Evolutionary conservation across 1,284 basidiomycete species (phyloP), one percentile per base, ranked within the genome.

Genomic region (Ganoderma leucocontextum): DNA sequence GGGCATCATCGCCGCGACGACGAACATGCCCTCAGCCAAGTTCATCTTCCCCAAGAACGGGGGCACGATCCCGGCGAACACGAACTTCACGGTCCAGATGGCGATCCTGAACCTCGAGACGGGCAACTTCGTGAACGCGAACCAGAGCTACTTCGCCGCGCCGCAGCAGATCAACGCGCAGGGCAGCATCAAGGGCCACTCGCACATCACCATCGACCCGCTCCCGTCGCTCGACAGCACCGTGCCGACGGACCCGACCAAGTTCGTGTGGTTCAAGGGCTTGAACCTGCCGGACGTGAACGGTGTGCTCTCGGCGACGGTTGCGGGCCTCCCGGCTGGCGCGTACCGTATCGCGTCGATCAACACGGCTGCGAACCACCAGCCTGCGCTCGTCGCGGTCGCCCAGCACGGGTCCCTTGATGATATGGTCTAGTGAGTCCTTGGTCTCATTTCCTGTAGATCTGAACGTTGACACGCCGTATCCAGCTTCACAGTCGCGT

Each of bases 261-360:
- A 79, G 61, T 89, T 89, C 75, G 85, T 82, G 7, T 91, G 92
- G 80, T 92, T 93, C 88, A 89, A 91, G 82, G 87, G 88, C 67
- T 74, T 89, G 65, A 86, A 89, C 75, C 81, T 75, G 29, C 77
- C 81, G 12, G 88, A 85, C 35, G 73, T 73, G 60, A 83, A 84
- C 47, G 87, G 87, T 41, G 75, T 87, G 4, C 79, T 89, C 22
- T 82, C 82, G 41, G 84, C 85, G 39, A 81, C 82, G 60, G 87
- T 92, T 42, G 80, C 84, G 0, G 79, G 79, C 25, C 64, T 79
- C 91, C 22, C 84, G 86, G 85, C 84, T 60, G 89, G 89, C 60
- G 80, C 82, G 25, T 93, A 93, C 82, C 82, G 86, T 67, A 74
- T 91, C 42, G 85, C 85, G 74, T 85, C 85, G 35, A 88, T 89